phyloP scores from a whole-genome alignment of 2,329 filamentous ascomycete species.

The Teratosphaeriaceae sp. region DNA sequence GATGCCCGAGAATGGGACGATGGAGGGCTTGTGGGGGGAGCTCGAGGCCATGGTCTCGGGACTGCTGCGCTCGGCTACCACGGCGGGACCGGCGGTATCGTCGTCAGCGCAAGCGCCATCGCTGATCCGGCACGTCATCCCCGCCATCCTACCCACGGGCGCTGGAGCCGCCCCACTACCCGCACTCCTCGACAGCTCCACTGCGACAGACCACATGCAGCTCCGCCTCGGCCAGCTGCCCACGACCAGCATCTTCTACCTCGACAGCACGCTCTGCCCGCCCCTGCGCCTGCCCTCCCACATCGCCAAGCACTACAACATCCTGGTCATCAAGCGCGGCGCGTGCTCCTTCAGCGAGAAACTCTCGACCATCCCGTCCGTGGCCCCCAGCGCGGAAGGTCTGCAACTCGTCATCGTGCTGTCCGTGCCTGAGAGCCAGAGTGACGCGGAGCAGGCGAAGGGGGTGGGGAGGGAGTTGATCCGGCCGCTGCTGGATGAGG shows the following conservation, averaged over 20 bases:
- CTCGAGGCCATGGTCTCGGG: constrained; percentile 9
- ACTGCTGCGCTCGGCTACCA: constrained; percentile 4
- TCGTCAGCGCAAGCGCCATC: neutral
- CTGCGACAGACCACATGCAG: constrained; percentile 39
- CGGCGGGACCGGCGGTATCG: neutral
- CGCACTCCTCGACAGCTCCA: constrained; percentile 18
- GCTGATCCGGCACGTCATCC: constrained; percentile 34
- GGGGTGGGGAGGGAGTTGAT: constrained; percentile 30
- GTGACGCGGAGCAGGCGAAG: constrained; percentile 28
- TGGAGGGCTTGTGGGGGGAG: constrained; percentile 4
- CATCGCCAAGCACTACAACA: constrained; percentile 54
- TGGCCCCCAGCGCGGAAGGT: constrained; percentile 34
- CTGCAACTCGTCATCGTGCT: constrained; percentile 80
- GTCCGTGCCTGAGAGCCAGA: constrained; percentile 46
- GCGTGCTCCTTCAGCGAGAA: constrained; percentile 81
- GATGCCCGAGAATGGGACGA: neutral
- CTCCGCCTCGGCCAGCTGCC: constrained; percentile 33
- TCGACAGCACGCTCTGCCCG: constrained; percentile 63
- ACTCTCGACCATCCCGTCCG: constrained; percentile 75
- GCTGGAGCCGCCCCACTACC: constrained; percentile 65
- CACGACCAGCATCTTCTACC: constrained; percentile 51
- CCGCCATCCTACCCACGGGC: constrained; percentile 50
- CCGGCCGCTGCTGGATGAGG: constrained; percentile 67
- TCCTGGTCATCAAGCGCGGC: constrained; percentile 77
- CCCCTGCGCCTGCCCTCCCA: constrained; percentile 44